Conservation (phyloP, 768 basidiomycete species). For the Boletus rubroflammeus region DNA sequence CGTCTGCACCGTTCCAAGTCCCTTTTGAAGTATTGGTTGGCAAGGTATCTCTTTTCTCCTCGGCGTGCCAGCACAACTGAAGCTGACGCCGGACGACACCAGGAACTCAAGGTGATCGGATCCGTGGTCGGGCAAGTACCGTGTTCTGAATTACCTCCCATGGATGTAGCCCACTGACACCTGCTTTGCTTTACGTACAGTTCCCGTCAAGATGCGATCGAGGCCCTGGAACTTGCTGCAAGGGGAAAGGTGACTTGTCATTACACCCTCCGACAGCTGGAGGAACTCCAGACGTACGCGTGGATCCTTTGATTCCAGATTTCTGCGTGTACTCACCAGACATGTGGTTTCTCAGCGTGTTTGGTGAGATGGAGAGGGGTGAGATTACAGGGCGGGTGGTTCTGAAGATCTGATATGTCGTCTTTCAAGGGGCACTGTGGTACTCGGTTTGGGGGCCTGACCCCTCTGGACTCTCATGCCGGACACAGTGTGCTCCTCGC, state of each 20-base stretch:
- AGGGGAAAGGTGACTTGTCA: conserved; percentile 38
- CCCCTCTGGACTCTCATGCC: neutral
- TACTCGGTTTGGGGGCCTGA: too few species aligned
- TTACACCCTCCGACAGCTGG: conserved; percentile 24
- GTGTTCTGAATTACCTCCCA: too few species aligned
- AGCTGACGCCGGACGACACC: neutral
- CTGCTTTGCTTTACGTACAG: conserved; percentile 12
- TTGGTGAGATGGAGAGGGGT: conserved; percentile 18
- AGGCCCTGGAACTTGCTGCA: conserved; percentile 44
- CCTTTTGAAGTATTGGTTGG: conserved; percentile 32
- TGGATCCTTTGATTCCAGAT: neutral
- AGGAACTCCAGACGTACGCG: conserved; percentile 28
- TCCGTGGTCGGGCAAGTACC: conserved; percentile 19
- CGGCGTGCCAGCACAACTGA: neutral
- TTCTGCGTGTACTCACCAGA: neutral
- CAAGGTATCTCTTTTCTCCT: conserved; percentile 12
- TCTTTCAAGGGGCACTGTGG: neutral
- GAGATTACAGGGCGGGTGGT: conserved; percentile 19
- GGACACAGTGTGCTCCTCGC: too few species aligned
- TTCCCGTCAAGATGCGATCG: conserved; percentile 43
- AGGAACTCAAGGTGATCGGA: conserved; percentile 25
- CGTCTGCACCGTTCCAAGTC: conserved; percentile 22
- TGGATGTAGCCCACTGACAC: neutral
- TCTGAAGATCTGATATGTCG: conserved; percentile 15
- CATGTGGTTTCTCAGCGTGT: conserved; percentile 8